Percentiles rank a stretch among this genome's conserved stretches.
These are phyloP conservation scores for Neurospora sp. DNA, from an alignment of 495 filamentous ascomycete genomes.

Conservation along the genomic window DNA sequence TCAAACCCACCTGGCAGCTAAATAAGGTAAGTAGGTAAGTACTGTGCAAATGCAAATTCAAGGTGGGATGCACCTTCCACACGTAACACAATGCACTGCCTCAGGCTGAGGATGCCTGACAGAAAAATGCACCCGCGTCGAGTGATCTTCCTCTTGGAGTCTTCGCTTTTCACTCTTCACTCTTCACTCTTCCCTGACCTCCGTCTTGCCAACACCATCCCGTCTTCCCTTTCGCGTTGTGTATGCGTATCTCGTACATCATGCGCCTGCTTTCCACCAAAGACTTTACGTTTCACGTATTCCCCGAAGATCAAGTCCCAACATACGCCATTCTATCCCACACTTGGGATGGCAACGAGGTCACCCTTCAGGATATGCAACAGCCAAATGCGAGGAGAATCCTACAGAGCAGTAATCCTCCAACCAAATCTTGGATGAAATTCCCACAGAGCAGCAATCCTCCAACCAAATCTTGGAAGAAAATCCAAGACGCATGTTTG, in stretches of 20 bases:
- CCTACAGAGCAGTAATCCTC: not conserved
- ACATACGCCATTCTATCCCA: conserved; percentile 8
- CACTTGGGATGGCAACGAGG: conserved; percentile 6
- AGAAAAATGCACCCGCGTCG: not conserved
- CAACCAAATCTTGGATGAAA: not conserved
- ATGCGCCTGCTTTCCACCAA: not conserved
- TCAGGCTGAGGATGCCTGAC: not conserved
- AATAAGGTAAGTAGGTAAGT: too few relatives aligned
- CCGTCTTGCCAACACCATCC: not conserved
- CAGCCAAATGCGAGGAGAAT: not conserved
- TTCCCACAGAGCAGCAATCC: too few relatives aligned
- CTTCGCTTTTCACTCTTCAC: not conserved
- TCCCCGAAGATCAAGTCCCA: not conserved
- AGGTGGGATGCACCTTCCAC: too few relatives aligned
- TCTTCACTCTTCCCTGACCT: not conserved
- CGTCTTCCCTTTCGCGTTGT: not conserved
- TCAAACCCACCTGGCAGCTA: too few relatives aligned
- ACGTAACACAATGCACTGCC: too few relatives aligned
- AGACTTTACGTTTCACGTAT: not conserved
- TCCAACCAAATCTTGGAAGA: not conserved
- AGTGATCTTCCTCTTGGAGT: not conserved
- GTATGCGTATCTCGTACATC: not conserved
- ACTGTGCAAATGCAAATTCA: too few relatives aligned
- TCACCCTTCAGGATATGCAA: not conserved
- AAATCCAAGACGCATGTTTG: not conserved